phyloP scores from a whole-genome alignment of 768 basidiomycete genomes.

The Xerocomellus intermedius region DNA sequence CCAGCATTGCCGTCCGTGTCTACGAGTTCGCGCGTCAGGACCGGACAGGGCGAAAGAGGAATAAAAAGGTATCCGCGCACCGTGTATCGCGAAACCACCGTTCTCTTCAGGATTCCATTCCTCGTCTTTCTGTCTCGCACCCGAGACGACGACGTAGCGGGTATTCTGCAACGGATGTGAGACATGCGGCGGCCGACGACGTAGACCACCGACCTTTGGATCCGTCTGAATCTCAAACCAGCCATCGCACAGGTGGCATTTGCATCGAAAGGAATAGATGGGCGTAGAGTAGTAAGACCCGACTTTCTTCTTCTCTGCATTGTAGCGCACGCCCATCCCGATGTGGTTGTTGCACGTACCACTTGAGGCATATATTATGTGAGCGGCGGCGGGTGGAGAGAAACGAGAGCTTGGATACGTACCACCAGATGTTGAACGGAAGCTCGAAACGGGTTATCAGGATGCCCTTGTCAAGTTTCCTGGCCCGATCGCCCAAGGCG shows the following conservation, averaged over 20 bases:
- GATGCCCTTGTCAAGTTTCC: conserved; percentile 95
- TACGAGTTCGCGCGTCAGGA: conserved; percentile 23
- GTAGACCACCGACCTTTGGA: conserved; percentile 65
- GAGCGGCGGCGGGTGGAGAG: neutral
- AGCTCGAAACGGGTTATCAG: conserved; percentile 94
- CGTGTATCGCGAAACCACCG: conserved; percentile 87
- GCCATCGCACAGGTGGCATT: conserved; percentile 94
- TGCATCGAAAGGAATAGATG: conserved; percentile 94
- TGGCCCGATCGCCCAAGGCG: conserved; percentile 88
- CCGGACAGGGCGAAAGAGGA: neutral
- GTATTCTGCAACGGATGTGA: conserved; percentile 65
- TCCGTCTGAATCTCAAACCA: conserved; percentile 99
- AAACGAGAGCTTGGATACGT: conserved; percentile 24
- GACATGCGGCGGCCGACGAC: neutral
- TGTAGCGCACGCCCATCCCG: conserved; percentile 99
- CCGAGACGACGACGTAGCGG: conserved; percentile 86
- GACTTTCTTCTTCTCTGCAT: conserved; percentile 97
- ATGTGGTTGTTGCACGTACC: conserved; percentile 95
- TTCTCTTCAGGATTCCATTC: conserved; percentile 98
- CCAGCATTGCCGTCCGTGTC: conserved; percentile 67
- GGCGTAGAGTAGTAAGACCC: conserved; percentile 94
- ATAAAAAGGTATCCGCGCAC: conserved; percentile 37
- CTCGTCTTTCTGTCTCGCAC: conserved; percentile 92
- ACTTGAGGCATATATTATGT: conserved; percentile 39
- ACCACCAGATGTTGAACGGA: conserved; percentile 98